Conservation (phyloP, 805 yeast genomes). For the Trichomonascus vanleenenianus region DNA sequence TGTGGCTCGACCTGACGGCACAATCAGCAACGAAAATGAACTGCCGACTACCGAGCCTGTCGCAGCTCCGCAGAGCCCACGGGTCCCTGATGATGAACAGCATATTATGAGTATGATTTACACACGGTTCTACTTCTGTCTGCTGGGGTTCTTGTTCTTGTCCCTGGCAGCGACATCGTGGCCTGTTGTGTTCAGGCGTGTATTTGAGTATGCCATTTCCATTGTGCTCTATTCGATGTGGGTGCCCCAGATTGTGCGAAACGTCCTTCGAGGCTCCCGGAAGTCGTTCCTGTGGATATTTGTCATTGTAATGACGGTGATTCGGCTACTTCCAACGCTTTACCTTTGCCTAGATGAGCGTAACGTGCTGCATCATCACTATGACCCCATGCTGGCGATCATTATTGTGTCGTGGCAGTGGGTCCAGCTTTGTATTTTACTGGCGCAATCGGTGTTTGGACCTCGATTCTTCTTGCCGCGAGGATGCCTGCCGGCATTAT, state of each 20-base stretch:
- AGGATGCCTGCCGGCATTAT: conserved; percentile 67
- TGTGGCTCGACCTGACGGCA: conserved; percentile 19
- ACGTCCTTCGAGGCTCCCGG: conserved; percentile 60
- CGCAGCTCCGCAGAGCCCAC: conserved; percentile 15
- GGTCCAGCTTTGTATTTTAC: conserved; percentile 51
- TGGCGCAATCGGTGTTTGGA: conserved; percentile 61
- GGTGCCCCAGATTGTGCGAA: conserved; percentile 83
- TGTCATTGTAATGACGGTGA: conserved; percentile 55
- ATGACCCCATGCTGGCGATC: conserved; percentile 43
- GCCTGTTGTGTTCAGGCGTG: conserved; percentile 48
- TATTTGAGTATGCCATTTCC: conserved; percentile 50
- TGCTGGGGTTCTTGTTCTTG: conserved; percentile 49
- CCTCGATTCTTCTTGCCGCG: conserved; percentile 80
- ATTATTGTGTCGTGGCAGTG: conserved; percentile 47
- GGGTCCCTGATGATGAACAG: conserved; percentile 40
- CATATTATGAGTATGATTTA: conserved; percentile 50
- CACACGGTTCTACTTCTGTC: conserved; percentile 46
- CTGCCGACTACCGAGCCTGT: conserved; percentile 16
- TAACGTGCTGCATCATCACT: conserved; percentile 67
- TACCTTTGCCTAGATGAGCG: conserved; percentile 47
- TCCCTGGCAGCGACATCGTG: conserved; percentile 52
- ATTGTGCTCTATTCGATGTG: conserved; percentile 61
- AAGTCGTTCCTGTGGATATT: conserved; percentile 68
- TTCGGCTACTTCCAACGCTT: conserved; percentile 56
- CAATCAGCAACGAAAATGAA: conserved; percentile 6